Base-by-base conservation (phyloP, 202 grass and related monocot genomes). In the Panicum virgatum region DNA sequence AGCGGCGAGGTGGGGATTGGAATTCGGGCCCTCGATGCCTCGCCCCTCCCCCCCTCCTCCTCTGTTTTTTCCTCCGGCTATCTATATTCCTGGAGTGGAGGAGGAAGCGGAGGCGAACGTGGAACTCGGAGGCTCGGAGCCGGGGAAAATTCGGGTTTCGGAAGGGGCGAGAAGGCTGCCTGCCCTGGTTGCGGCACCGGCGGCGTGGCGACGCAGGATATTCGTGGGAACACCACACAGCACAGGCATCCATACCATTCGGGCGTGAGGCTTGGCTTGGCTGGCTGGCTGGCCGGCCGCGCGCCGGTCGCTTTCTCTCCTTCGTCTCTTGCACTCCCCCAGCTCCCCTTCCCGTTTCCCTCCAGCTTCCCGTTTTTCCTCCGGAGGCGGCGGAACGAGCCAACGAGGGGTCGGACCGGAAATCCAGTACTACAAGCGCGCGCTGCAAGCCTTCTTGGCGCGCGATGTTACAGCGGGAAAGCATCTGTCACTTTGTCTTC, bases 81-180 rank as follows among this genome's bases (percentile, higher is more conserved):
- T 50, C 51, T n/a, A 44, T 62, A 67, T 75, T 80, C 45, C 62
- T 79, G 84, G 79, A 69, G 80, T 62, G 74, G 83, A 83, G 75
- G 61, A 83, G 44, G 74, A 77, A 85, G 72, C 87, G 71, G 77
- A 83, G 68, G 52, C 54, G 62, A 63, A 69, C 25, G 69, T 53
- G 82, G 70, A 69, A 54, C 15, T 69, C 72, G 75, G 38, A 54
- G 43, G 46, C 15, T 69, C 72, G 75, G 38, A 54, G 43, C 11
- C 30, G 26, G 51, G n/a, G 7, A 45, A 71, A 45, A 9, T 34
- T 32, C 51, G 66, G 64, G n/a, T 23, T 79, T 54, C 14, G 57
- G 50, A 73, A 66, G 51, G 67, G 26, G 65, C 64, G 32, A 76
- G 47, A 65, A 51, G 56, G 42, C 18, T 30, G 30, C 2, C 30